Conservation (phyloP, 2,329 filamentous ascomycete genomes). For the Pseudonectria foliicola region DNA sequence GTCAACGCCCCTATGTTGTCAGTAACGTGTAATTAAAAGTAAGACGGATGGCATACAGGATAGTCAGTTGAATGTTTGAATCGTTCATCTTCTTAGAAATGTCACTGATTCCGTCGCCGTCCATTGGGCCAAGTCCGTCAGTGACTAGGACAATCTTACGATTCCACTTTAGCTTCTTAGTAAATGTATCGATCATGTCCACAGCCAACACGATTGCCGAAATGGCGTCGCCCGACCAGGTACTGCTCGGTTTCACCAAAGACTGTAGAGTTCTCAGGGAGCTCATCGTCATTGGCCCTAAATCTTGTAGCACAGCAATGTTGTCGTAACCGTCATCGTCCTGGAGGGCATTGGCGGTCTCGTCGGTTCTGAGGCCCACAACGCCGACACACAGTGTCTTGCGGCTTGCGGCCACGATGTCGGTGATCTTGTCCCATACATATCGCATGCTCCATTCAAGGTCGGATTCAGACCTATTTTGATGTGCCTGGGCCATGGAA, state of each 20-base stretch:
- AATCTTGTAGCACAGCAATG: constrained; percentile 71
- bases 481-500: constrained; percentile 70
- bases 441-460: constrained; percentile 87
- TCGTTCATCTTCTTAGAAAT: constrained; percentile 70
- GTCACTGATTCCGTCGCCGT: constrained; percentile 60
- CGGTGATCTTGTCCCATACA: constrained; percentile 82
- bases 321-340: constrained; percentile 70
- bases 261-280: constrained; percentile 59
- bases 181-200: constrained; percentile 74
- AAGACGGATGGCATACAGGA: constrained; percentile 55
- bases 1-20: constrained; percentile 64
- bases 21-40: constrained; percentile 5
- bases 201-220: constrained; percentile 82
- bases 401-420: constrained; percentile 59
- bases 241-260: constrained; percentile 59
- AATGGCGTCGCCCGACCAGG: constrained; percentile 70
- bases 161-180: constrained; percentile 74
- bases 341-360: constrained; percentile 61
- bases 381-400: constrained; percentile 69
- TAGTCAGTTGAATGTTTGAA: constrained; percentile 66
- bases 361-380: constrained; percentile 74
- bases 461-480: constrained; percentile 68
- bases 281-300: constrained; percentile 54
- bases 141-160: constrained; percentile 80
- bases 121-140: constrained; percentile 67